Evolutionary conservation across 169 alveolate genomes (phyloP).

Genomic region (Blepharisma undulans): DNA sequence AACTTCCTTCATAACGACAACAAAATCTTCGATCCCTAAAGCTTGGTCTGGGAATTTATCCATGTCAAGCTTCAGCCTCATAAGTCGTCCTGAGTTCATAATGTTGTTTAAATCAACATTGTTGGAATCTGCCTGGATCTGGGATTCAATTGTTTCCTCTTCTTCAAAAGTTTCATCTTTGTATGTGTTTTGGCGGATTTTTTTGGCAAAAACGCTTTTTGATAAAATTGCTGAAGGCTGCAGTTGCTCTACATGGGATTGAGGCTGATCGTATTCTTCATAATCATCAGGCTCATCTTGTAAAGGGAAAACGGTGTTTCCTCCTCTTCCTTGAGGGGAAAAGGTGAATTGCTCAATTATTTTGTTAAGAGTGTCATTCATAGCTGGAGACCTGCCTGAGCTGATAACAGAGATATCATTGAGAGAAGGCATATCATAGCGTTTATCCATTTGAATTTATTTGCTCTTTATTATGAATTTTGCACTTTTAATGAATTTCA

Average conservation of each 20-base stretch:
- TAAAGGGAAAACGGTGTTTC: background rate
- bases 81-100: conserved; percentile 33
- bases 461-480: background rate
- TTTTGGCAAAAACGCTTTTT: conserved; percentile 30
- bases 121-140: background rate
- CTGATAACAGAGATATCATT: background rate
- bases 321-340: background rate
- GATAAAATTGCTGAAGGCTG: conserved; percentile 25
- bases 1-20: conserved; percentile 31
- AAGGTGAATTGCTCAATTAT: conserved; percentile 3
- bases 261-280: conserved; percentile 27
- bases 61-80: conserved; percentile 28
- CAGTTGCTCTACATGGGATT: background rate
- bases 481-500: background rate
- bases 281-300: conserved; percentile 15
- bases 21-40: conserved; percentile 10
- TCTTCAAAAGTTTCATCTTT: conserved; percentile 26
- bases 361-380: conserved; percentile 12
- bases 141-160: conserved; percentile 34
- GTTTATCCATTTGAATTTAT: background rate
- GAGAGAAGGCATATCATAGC: background rate
- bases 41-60: conserved; percentile 34
- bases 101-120: background rate
- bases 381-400: background rate
- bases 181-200: conserved; percentile 30